phyloP scores from a whole-genome alignment of 192 early-diverging fungal species.

The Linnemannia hyalina region DNA sequence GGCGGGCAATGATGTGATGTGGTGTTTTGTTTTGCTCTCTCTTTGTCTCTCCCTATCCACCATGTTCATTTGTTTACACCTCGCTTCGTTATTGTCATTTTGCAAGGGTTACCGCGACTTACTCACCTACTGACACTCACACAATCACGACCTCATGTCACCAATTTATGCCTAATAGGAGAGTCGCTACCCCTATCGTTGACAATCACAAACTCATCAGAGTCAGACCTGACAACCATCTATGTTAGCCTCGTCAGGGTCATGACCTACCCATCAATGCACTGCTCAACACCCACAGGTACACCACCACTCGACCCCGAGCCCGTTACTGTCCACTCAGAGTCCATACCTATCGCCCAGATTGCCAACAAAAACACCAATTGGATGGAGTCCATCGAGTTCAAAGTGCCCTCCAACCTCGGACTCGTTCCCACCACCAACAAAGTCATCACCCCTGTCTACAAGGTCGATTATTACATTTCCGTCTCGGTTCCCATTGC shows the following conservation, averaged over 20 bases:
- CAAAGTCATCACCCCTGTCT: slow-evolving; percentile 48
- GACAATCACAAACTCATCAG: slow-evolving; percentile 43
- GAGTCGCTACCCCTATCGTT: slow-evolving; percentile 35
- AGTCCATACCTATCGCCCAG: slow-evolving; percentile 33
- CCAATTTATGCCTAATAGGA: slow-evolving; percentile 10
- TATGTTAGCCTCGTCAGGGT: slow-evolving; percentile 38
- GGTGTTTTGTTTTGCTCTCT: not conserved
- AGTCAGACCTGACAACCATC: slow-evolving; percentile 30
- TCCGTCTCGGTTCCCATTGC: slow-evolving; percentile 38
- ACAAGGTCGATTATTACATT: slow-evolving; percentile 48
- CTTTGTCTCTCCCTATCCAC: not conserved
- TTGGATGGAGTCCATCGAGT: slow-evolving; percentile 38
- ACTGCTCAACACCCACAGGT: not conserved
- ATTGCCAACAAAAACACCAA: slow-evolving; percentile 30
- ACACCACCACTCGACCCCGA: slow-evolving; percentile 6
- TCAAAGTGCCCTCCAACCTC: slow-evolving; percentile 35
- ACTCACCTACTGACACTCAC: not conserved
- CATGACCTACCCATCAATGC: slow-evolving; percentile 30
- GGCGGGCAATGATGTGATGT: slow-evolving; percentile 3
- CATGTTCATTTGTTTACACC: not conserved
- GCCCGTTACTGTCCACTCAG: slow-evolving; percentile 33
- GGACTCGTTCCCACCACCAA: slow-evolving; percentile 50
- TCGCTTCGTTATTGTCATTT: not conserved
- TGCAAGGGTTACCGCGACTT: not conserved
- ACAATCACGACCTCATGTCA: not conserved